Conservation (phyloP, 108 stramenopile species). For the Skeletonema tropicum region DNA sequence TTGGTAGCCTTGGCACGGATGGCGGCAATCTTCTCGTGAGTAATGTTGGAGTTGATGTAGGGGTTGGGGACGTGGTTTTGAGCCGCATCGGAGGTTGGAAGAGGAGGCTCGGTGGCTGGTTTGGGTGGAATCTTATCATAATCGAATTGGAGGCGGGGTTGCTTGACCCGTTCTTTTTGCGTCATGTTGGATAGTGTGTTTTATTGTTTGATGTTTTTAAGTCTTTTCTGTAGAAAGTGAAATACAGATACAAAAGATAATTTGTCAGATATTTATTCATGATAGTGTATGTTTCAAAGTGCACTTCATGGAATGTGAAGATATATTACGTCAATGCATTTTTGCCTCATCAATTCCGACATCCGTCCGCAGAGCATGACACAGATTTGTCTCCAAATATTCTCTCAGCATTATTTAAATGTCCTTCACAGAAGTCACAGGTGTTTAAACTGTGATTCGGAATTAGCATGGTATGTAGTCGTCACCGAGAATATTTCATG, state of each 20-base stretch:
- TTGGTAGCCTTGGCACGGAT: constrained; percentile 77
- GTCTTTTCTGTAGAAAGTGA: not conserved
- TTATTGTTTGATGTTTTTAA: not conserved
- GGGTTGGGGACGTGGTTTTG: constrained; percentile 85
- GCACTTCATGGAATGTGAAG: too few relatives aligned
- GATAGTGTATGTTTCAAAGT: too few relatives aligned
- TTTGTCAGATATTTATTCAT: not conserved
- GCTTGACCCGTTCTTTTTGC: not conserved
- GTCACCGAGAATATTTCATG: constrained; percentile 9
- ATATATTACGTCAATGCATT: too few relatives aligned
- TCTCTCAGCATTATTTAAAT: constrained; percentile 13
- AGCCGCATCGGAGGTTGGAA: constrained; percentile 85
- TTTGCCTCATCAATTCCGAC: not conserved
- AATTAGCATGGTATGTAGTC: constrained; percentile 32
- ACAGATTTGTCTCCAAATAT: not conserved
- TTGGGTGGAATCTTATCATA: constrained; percentile 78
- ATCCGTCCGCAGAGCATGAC: not conserved
- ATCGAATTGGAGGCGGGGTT: constrained; percentile 10
- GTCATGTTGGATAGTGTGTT: not conserved
- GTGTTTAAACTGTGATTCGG: constrained; percentile 5
- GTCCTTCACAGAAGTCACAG: constrained; percentile 17
- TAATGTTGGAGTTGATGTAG: constrained; percentile 75
- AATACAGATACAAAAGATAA: not conserved
- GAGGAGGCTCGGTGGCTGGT: constrained; percentile 88
- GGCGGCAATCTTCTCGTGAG: constrained; percentile 78